phyloP scores from a whole-genome alignment of 2,329 filamentous ascomycete species.

The Helicocarpus griseus region DNA sequence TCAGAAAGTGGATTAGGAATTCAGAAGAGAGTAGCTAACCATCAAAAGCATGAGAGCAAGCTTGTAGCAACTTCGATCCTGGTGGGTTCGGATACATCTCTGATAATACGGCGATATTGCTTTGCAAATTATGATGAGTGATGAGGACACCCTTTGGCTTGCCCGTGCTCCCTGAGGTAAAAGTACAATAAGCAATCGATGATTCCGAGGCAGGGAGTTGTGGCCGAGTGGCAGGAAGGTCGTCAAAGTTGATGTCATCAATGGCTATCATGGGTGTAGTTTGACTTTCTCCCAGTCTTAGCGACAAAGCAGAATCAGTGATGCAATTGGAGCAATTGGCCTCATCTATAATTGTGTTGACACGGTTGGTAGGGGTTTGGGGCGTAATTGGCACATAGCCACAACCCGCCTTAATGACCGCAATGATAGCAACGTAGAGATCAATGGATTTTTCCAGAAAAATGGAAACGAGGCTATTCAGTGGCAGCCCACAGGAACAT shows the following conservation, averaged over 20 bases:
- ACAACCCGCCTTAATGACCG: conserved; percentile 61
- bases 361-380: conserved; percentile 54
- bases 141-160: conserved; percentile 70
- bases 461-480: conserved; percentile 58
- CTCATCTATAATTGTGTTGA: conserved; percentile 53
- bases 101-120: conserved; percentile 60
- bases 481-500: conserved; percentile 33
- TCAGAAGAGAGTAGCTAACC: conserved; percentile 21
- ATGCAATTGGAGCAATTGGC: conserved; percentile 45
- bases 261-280: background rate
- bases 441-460: conserved; percentile 66
- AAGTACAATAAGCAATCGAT: conserved; percentile 65
- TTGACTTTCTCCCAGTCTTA: background rate
- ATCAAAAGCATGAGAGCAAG: conserved; percentile 77
- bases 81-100: conserved; percentile 52
- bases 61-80: conserved; percentile 60
- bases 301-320: conserved; percentile 13
- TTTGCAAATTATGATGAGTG: conserved; percentile 64
- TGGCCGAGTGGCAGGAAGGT: background rate
- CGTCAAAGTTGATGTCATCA: background rate
- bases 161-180: conserved; percentile 76
- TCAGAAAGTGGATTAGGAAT: conserved; percentile 9
- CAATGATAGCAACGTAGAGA: conserved; percentile 66
- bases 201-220: conserved; percentile 20
- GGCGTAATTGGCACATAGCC: conserved; percentile 74